Evolutionary conservation across 345 rosid genomes (phyloP), one percentile per base, ranked within the genome.

Genomic region (Linum usitatissimum): DNA sequence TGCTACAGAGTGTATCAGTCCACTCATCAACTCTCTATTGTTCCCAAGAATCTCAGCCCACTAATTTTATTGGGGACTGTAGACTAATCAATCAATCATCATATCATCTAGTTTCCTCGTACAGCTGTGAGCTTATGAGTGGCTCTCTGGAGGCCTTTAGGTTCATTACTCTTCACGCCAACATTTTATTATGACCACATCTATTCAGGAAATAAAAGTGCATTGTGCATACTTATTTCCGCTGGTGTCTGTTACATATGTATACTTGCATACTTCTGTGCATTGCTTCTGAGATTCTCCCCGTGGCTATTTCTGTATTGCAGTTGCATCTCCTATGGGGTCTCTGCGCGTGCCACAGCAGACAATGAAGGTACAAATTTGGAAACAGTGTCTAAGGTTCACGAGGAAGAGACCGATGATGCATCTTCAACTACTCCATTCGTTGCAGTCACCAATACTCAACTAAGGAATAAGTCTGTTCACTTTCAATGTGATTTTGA

Each of bases 401-500:
- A 63, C 2, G 12, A 57, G n/a, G 17, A 40, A 19, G 56, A 71
- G 64, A 63, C 18, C 20, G 71, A 66, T 39, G 58, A 59, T 15
- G 8, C 71, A 45, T 30, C 72, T 42, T 66, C 59, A n/a, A 74
- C 61, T 39, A 49, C 71, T 23, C 72, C 73, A 31, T 54, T 65
- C 68, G 31, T 61, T 62, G 69, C 78, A 64, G 70, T 73, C 48
- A 53, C 73, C 71, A 71, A 75, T 21, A 30, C 70, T 38, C 81
- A 61, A 17, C 56, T 64, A 62, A 83, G 75, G 79, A 76, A 39
- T 63, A 85, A 80, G 77, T 76, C 79, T 1, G 90, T 85, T 66
- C 80, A 74, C 30, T 89, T 82, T 75, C 81, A 83, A 59, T 75
- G 71, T 57, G 81, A 79, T 30, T 18, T 70, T 64, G 86, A 80